These are phyloP conservation scores for Euphrasia confusa DNA, from an alignment of 257 asterid species.

Conservation along the genomic window DNA sequence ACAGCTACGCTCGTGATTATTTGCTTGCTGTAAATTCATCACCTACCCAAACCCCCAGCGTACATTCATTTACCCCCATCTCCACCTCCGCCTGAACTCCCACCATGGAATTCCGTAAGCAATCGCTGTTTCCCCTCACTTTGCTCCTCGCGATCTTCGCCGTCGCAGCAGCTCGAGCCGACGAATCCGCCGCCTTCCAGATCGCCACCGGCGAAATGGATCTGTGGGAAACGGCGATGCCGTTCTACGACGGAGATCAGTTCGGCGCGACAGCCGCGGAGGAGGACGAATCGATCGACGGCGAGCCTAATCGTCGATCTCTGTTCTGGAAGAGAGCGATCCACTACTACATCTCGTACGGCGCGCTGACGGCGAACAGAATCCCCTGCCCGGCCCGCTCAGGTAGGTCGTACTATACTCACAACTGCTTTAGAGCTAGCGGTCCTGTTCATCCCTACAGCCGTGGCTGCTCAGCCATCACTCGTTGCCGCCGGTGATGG, in stretches of 20 bases:
- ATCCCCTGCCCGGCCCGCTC: constrained; percentile 83
- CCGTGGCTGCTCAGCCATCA: constrained; percentile 85
- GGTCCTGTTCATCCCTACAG: constrained; percentile 75
- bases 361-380: constrained; percentile 65
- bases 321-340: constrained; percentile 51
- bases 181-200: constrained; percentile 25
- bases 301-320: constrained; percentile 38
- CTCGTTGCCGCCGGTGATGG: constrained; percentile 62
- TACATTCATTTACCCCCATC: background rate
- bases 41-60: background rate
- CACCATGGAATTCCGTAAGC: constrained; percentile 35
- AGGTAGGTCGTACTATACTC: constrained; percentile 82
- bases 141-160: constrained; percentile 29
- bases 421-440: constrained; percentile 51
- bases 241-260: constrained; percentile 27
- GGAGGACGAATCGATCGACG: constrained; percentile 16
- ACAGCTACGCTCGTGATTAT: too few species aligned
- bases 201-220: constrained; percentile 28
- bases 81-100: constrained; percentile 2
- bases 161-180: constrained; percentile 27
- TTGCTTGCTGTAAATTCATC: background rate
- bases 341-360: constrained; percentile 71
- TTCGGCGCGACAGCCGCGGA: constrained; percentile 16
- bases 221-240: constrained; percentile 33
- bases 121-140: constrained; percentile 17